These are phyloP conservation scores for Salvia splendens DNA, from an alignment of 257 asterid genomes.

Conservation along the genomic window DNA sequence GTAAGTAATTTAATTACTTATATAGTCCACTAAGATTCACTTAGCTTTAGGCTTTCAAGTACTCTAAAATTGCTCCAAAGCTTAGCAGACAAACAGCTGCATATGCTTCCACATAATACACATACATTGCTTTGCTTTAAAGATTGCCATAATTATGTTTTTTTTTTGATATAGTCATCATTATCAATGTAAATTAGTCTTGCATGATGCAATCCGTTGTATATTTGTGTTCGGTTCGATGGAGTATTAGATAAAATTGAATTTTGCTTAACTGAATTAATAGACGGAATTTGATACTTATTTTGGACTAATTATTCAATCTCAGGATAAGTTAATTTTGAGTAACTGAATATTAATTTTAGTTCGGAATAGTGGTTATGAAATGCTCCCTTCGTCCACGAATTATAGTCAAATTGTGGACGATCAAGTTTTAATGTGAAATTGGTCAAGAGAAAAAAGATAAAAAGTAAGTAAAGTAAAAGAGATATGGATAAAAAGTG, in stretches of 20 bases:
- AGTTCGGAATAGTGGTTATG: too few relatives aligned
- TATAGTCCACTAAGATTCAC: conserved; percentile 19
- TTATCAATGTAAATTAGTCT: not conserved
- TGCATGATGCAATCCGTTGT: not conserved
- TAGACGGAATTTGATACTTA: too few relatives aligned
- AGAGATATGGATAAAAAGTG: too few relatives aligned
- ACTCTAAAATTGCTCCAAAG: conserved; percentile 24
- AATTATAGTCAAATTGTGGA: too few relatives aligned
- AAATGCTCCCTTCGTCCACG: too few relatives aligned
- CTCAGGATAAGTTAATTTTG: too few relatives aligned
- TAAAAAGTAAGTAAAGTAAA: too few relatives aligned
- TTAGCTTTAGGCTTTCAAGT: conserved; percentile 6
- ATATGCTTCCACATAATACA: conserved; percentile 12
- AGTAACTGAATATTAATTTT: not conserved
- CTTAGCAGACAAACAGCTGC: conserved; percentile 32
- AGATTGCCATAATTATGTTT: conserved; percentile 17
- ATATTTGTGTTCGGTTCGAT: not conserved
- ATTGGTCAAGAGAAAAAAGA: too few relatives aligned
- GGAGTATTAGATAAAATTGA: too few relatives aligned
- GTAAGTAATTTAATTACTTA: not conserved
- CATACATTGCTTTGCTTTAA: conserved; percentile 27
- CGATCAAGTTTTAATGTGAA: too few relatives aligned
- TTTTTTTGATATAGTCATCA: not conserved
- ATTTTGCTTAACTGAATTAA: too few relatives aligned
- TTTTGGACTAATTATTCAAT: too few relatives aligned